Conservation (phyloP, 108 stramenopile genomes). For the Mediolabrus comicus region DNA sequence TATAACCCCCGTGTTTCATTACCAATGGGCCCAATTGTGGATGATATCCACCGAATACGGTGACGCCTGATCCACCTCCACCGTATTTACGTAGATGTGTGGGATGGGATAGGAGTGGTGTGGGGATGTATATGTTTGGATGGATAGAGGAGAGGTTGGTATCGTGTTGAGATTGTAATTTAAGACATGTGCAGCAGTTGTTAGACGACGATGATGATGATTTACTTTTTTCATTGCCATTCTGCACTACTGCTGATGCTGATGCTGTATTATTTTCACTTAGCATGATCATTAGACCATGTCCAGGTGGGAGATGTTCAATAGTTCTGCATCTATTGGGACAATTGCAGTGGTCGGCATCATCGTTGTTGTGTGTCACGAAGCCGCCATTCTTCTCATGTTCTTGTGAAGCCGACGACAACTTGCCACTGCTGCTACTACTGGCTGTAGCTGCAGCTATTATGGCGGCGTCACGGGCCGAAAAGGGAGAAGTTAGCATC, state of each 20-base stretch:
- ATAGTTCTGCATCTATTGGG: background rate
- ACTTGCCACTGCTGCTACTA: too few species aligned
- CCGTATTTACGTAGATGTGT: slow-evolving; percentile 30
- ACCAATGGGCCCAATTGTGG: slow-evolving; percentile 64
- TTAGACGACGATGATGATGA: background rate
- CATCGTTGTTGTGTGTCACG: too few species aligned
- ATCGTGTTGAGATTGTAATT: slow-evolving; percentile 34
- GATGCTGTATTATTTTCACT: background rate
- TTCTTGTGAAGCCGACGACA: too few species aligned
- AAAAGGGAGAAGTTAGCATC: too few species aligned
- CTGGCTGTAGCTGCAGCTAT: too few species aligned
- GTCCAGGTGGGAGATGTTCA: background rate
- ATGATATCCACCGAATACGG: slow-evolving; percentile 72
- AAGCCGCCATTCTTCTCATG: too few species aligned
- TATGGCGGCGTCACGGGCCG: too few species aligned
- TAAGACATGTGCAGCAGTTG: slow-evolving; percentile 9
- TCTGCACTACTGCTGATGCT: background rate
- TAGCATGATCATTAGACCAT: background rate
- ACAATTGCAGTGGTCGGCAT: too few species aligned
- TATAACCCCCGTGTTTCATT: slow-evolving; percentile 82
- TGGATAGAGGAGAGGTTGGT: slow-evolving; percentile 52
- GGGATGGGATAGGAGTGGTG: slow-evolving; percentile 33
- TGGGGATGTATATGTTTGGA: slow-evolving; percentile 67
- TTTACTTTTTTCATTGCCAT: background rate
- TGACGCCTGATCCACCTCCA: slow-evolving; percentile 54